Percentiles rank a stretch among this genome's conserved stretches.
These are phyloP conservation scores for Cenchrus fungigraminus DNA, from an alignment of 176 grass and related monocot species.

Conservation along the genomic window DNA sequence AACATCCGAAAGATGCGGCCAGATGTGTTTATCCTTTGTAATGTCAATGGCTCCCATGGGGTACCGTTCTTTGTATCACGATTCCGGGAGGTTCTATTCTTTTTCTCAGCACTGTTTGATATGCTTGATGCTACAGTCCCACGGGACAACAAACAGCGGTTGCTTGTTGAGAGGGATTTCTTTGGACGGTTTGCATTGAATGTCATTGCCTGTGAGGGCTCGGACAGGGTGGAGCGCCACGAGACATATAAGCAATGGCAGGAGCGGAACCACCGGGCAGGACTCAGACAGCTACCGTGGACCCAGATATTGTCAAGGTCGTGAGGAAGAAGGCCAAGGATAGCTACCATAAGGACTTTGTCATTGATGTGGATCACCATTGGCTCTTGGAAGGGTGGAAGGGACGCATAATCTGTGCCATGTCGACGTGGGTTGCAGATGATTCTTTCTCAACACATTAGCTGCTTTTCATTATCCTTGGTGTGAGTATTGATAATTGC, in stretches of 20 bases:
- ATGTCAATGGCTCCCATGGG: conserved; percentile 69
- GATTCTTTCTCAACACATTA: conserved; percentile 1
- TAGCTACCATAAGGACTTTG: conserved; percentile 82
- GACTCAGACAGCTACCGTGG: conserved; percentile 71
- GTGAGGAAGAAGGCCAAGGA: conserved; percentile 51
- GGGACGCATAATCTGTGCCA: background rate
- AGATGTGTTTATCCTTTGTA: conserved; percentile 57
- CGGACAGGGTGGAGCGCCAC: conserved; percentile 72
- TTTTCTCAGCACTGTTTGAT: conserved; percentile 74
- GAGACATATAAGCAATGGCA: conserved; percentile 93
- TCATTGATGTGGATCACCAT: conserved; percentile 68
- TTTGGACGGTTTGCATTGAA: conserved; percentile 68
- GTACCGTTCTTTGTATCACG: conserved; percentile 84
- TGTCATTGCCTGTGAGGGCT: conserved; percentile 72
- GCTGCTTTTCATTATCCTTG: background rate
- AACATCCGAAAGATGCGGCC: conserved; percentile 70
- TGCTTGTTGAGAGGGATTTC: conserved; percentile 70
- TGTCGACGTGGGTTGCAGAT: conserved; percentile 8
- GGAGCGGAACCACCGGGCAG: conserved; percentile 68
- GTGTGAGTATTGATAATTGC: background rate
- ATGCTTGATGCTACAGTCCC: conserved; percentile 69
- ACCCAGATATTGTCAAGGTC: conserved; percentile 44
- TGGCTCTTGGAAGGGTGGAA: conserved; percentile 94
- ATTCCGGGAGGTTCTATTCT: conserved; percentile 78
- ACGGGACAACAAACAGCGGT: conserved; percentile 59